Conservation (phyloP, 2,329 filamentous ascomycete genomes). For the Nigrospora osmanthi region DNA sequence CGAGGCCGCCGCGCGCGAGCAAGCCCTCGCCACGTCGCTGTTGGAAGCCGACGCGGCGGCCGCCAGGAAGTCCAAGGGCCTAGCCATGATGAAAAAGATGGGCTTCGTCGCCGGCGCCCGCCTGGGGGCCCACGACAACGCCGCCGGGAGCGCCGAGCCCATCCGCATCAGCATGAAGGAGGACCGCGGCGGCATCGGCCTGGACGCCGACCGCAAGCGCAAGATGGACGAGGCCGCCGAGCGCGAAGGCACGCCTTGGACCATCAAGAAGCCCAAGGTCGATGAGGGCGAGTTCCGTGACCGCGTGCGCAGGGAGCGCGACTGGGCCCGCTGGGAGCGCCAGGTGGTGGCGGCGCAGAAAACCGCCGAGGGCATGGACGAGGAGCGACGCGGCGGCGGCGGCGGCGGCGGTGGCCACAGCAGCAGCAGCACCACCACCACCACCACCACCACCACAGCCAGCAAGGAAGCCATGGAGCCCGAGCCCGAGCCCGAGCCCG, state of each 20-base stretch:
- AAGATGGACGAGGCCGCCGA: conserved; percentile 59
- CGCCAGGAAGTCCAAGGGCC: conserved; percentile 68
- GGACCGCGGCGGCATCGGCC: conserved; percentile 72
- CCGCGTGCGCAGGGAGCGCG: conserved; percentile 61
- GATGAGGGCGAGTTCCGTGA: conserved; percentile 68
- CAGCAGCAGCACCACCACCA: no score
- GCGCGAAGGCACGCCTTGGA: conserved; percentile 20
- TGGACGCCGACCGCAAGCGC: conserved; percentile 77
- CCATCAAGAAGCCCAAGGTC: conserved; percentile 49
- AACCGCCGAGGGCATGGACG: conserved; percentile 69
- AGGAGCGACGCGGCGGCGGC: conserved; percentile 39
- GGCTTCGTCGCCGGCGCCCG: conserved; percentile 74
- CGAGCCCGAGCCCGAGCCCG: no score
- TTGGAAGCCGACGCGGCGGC: conserved; percentile 41
- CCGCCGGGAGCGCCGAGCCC: conserved; percentile 51
- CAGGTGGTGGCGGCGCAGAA: conserved; percentile 73
- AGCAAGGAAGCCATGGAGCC: no score
- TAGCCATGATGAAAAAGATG: conserved; percentile 95
- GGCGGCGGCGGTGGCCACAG: no score
- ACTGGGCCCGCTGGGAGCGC: conserved; percentile 59
- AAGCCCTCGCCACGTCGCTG: conserved; percentile 66
- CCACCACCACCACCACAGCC: no score
- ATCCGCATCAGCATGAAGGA: conserved; percentile 71
- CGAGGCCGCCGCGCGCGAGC: conserved; percentile 64
- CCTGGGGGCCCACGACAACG: conserved; percentile 54